These are phyloP conservation scores for Neoboletus brunneissimus DNA, from an alignment of 768 basidiomycete species.

Conservation along the genomic window DNA sequence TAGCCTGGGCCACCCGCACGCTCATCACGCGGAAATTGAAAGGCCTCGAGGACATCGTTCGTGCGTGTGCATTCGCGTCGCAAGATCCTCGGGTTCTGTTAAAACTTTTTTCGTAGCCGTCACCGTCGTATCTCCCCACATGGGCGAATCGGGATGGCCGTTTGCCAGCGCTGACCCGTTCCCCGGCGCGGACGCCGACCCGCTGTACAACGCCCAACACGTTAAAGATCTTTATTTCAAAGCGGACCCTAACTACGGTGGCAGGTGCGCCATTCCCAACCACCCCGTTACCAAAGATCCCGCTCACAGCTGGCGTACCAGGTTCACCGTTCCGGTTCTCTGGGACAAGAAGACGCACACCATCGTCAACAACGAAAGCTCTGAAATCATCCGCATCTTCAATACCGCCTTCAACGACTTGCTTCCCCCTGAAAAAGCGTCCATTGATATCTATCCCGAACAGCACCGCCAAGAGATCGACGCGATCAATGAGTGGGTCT, in stretches of 20 bases:
- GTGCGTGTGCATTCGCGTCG: conserved; percentile 42
- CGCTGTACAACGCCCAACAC: conserved; percentile 63
- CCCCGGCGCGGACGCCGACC: conserved; percentile 75
- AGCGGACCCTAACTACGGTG: conserved; percentile 66
- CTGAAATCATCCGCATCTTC: conserved; percentile 93
- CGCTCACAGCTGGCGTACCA: conserved; percentile 11
- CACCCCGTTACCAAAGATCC: background rate
- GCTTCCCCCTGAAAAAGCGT: conserved; percentile 61
- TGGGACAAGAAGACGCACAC: conserved; percentile 89
- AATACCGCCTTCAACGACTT: conserved; percentile 81
- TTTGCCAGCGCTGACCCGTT: conserved; percentile 69
- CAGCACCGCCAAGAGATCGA: conserved; percentile 75
- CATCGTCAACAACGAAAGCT: conserved; percentile 94
- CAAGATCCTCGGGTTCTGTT: background rate
- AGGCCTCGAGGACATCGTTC: conserved; percentile 80
- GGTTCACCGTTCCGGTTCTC: conserved; percentile 85
- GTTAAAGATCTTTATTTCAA: conserved; percentile 84
- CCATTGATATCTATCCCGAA: conserved; percentile 76
- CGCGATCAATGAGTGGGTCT: conserved; percentile 80
- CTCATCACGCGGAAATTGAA: conserved; percentile 90
- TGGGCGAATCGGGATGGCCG: conserved; percentile 86
- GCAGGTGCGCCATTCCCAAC: conserved; percentile 46
- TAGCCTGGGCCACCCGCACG: conserved; percentile 92
- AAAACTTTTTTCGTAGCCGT: conserved; percentile 49
- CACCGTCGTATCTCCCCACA: conserved; percentile 78